Percentiles rank a stretch among this genome's conserved stretches.
These are phyloP conservation scores for Rhizophora mangle DNA, from an alignment of 345 rosid genomes.

Conservation along the genomic window DNA sequence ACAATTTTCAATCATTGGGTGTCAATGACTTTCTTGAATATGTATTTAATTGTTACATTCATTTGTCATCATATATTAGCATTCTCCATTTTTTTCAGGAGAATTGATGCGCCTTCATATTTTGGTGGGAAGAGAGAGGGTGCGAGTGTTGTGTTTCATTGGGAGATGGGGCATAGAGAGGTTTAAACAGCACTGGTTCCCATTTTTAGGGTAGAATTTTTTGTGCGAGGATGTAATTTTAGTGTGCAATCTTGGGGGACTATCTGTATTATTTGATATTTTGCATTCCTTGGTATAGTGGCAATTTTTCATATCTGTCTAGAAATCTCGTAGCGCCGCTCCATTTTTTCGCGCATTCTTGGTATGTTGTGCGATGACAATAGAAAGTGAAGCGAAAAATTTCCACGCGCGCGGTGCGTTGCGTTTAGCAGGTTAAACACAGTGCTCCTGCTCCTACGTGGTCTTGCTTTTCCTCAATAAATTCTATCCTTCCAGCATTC, in stretches of 20 bases:
- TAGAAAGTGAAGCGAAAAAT: too few relatives aligned
- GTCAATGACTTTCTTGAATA: conserved; percentile 13
- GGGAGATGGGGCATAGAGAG: conserved; percentile 18
- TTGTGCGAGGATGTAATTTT: conserved; percentile 35
- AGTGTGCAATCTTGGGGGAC: conserved; percentile 14
- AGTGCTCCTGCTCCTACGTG: too few relatives aligned
- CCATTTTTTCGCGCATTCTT: too few relatives aligned
- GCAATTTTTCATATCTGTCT: neutral
- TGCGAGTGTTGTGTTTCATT: conserved; percentile 28
- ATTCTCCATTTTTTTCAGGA: conserved; percentile 57
- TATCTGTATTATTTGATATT: neutral
- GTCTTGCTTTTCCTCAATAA: too few relatives aligned
- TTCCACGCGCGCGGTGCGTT: too few relatives aligned
- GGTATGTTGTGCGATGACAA: too few relatives aligned
- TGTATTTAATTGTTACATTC: conserved; percentile 25
- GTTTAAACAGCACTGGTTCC: conserved; percentile 34
- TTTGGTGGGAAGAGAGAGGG: conserved; percentile 30
- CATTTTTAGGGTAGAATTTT: conserved; percentile 33
- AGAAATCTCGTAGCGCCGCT: too few relatives aligned
- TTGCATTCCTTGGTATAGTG: neutral
- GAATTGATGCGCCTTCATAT: conserved; percentile 27
- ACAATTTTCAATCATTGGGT: conserved; percentile 2
- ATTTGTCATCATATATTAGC: conserved; percentile 27
- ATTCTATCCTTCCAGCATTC: too few relatives aligned
- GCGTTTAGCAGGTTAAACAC: too few relatives aligned